phyloP scores from a whole-genome alignment of 2,329 filamentous ascomycete genomes.

The Pestalotiopsis sp. region DNA sequence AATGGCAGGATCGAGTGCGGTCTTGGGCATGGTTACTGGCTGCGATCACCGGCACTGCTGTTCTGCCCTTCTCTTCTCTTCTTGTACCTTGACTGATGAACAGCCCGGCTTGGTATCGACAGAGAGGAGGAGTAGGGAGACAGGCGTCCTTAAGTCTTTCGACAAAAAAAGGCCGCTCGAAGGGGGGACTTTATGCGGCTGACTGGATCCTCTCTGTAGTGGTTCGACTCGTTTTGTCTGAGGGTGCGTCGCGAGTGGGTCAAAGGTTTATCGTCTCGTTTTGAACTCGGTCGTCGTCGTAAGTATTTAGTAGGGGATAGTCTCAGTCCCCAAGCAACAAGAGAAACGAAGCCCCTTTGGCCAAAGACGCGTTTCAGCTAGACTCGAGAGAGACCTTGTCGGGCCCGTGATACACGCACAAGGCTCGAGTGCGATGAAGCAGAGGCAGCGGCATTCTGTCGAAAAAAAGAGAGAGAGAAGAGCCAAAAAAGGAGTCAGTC shows the following conservation, averaged over 20 bases:
- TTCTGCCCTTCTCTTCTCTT: not conserved
- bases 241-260: not conserved
- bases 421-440: not conserved
- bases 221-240: not conserved
- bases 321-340: not conserved
- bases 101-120: not conserved
- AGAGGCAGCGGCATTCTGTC: not conserved
- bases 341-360: not conserved
- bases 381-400: not conserved
- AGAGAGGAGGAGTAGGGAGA: too few relatives aligned
- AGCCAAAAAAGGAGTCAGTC: not conserved
- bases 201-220: not conserved
- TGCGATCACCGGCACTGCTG: not conserved
- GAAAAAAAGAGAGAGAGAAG: not conserved
- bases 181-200: not conserved
- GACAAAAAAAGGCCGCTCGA: not conserved
- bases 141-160: too few relatives aligned
- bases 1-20: conserved; percentile 13
- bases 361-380: not conserved
- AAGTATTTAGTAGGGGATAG: not conserved
- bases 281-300: not conserved
- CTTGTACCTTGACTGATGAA: not conserved
- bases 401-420: not conserved
- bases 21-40: conserved; percentile 1
- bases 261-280: not conserved